Evolutionary conservation across 345 rosid species (phyloP).

Genomic region (Lumnitzera littorea): DNA sequence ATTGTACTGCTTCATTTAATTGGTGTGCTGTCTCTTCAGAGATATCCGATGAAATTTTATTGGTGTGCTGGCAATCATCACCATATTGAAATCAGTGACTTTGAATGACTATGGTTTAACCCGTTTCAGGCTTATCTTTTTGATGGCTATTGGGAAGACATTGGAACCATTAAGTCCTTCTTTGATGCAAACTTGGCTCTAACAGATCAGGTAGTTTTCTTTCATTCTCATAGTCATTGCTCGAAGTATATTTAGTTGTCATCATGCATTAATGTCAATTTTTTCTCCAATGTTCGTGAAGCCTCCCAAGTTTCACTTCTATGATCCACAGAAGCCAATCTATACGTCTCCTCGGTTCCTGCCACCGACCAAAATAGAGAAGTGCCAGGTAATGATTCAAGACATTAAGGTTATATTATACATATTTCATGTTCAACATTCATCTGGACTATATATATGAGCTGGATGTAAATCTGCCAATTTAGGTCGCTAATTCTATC

Average conservation of each 20-base stretch:
- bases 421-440: no score
- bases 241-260: not conserved
- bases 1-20: not conserved
- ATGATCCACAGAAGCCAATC: slow-evolving; percentile 69
- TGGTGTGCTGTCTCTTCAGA: not conserved
- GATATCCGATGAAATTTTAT: no score
- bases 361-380: slow-evolving; percentile 74
- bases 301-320: slow-evolving; percentile 80
- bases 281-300: slow-evolving; percentile 15
- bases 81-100: no score
- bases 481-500: slow-evolving; percentile 59
- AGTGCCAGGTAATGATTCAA: slow-evolving; percentile 44
- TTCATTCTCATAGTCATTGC: not conserved
- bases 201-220: slow-evolving; percentile 53
- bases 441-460: no score
- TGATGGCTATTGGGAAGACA: slow-evolving; percentile 80
- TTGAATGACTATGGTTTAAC: no score
- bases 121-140: slow-evolving; percentile 50
- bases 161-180: slow-evolving; percentile 79
- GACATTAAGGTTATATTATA: not conserved
- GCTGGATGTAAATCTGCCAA: not conserved
- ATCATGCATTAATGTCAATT: not conserved
- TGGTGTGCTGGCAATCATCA: not conserved
- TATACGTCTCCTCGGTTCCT: slow-evolving; percentile 77
- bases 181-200: slow-evolving; percentile 85